phyloP scores from a whole-genome alignment of 2,329 filamentous ascomycete species.

The Trichoderma aggressivum region DNA sequence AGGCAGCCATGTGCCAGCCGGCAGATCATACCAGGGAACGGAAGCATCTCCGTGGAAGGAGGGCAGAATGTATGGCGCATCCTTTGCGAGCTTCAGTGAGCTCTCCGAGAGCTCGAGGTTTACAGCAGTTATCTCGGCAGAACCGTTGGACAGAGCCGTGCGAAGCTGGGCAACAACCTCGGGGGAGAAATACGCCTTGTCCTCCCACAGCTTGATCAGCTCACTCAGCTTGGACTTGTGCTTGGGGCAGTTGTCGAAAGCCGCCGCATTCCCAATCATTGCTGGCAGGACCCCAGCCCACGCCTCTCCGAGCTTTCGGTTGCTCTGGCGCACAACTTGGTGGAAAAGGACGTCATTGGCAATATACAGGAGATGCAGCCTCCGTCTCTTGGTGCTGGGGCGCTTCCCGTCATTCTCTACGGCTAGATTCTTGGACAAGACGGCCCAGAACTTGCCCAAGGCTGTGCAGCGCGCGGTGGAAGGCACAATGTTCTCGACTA shows the following conservation, averaged over 20 bases:
- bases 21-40: conserved; percentile 76
- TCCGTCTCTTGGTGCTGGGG: conserved; percentile 62
- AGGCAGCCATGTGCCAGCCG: conserved; percentile 76
- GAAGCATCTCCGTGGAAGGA: conserved; percentile 71
- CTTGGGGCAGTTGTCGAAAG: conserved; percentile 60
- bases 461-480: conserved; percentile 64
- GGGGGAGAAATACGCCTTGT: conserved; percentile 58
- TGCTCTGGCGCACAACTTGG: conserved; percentile 50
- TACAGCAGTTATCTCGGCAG: conserved; percentile 24
- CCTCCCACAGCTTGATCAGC: conserved; percentile 68
- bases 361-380: conserved; percentile 74
- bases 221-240: conserved; percentile 62
- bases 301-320: conserved; percentile 51
- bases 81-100: conserved; percentile 46
- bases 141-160: conserved; percentile 48
- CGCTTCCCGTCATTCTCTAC: conserved; percentile 28
- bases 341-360: conserved; percentile 77
- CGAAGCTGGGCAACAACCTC: conserved; percentile 57
- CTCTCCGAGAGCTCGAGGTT: conserved; percentile 24
- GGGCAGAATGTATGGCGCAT: conserved; percentile 68
- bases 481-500: conserved; percentile 66
- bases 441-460: conserved; percentile 72
- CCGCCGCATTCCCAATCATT: conserved; percentile 58
- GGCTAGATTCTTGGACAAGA: conserved; percentile 52
- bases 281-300: conserved; percentile 58